Percentiles rank a stretch among this genome's conserved stretches.
Conservation (phyloP, 345 rosid species). For the Bruguiera parviflora region DNA sequence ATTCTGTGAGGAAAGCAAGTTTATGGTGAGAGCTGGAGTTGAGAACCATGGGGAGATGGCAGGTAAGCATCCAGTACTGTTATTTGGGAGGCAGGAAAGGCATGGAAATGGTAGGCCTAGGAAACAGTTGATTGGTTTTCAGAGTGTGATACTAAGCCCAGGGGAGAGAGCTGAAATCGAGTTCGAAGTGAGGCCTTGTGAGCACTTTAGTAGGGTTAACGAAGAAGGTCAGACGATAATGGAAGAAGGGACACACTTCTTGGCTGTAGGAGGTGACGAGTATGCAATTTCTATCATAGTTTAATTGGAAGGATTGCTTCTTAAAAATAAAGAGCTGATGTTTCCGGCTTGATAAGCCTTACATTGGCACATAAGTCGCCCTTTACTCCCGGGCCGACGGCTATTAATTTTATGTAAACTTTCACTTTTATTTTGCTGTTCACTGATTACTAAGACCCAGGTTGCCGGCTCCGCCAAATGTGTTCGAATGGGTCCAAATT, state of each 20-base stretch:
- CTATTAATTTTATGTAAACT: too few relatives aligned
- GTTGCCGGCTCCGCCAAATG: neutral
- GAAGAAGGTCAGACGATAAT: constrained; percentile 65
- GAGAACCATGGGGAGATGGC: constrained; percentile 57
- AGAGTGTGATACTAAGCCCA: constrained; percentile 51
- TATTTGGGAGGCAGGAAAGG: constrained; percentile 48
- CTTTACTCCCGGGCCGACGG: too few relatives aligned
- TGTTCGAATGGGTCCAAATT: neutral
- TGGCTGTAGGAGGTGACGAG: constrained; percentile 62
- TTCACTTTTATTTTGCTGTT: too few relatives aligned
- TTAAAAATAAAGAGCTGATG: neutral
- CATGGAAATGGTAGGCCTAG: constrained; percentile 52
- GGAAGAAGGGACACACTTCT: constrained; percentile 61
- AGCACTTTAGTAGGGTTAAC: constrained; percentile 58
- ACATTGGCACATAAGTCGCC: too few relatives aligned
- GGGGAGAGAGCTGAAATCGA: constrained; percentile 53
- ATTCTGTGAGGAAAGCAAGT: constrained; percentile 43
- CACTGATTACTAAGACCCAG: too few relatives aligned
- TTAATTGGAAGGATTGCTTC: constrained; percentile 20
- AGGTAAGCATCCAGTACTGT: constrained; percentile 68
- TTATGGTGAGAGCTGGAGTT: constrained; percentile 38
- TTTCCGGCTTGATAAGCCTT: neutral
- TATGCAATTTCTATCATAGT: constrained; percentile 38
- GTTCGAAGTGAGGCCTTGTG: constrained; percentile 56
- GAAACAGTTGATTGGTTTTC: constrained; percentile 67